phyloP scores from a whole-genome alignment of 1,284 basidiomycete species.

The Erythrobasidium hasegawianum region DNA sequence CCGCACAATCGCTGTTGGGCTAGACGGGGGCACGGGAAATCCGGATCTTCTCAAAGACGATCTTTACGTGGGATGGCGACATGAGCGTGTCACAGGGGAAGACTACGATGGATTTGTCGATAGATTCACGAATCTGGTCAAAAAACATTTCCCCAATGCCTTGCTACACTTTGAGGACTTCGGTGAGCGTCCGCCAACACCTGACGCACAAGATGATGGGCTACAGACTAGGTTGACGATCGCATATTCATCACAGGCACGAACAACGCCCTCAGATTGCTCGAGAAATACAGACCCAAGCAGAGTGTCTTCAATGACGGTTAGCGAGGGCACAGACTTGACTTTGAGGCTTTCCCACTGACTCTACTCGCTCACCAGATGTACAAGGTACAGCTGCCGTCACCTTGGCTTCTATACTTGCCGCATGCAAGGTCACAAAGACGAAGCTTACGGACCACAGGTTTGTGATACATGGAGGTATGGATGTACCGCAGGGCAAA shows the following conservation, averaged over 20 bases:
- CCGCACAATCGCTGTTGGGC: constrained; percentile 70
- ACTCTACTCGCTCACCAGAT: constrained; percentile 25
- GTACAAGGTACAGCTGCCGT: constrained; percentile 84
- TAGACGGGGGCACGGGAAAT: constrained; percentile 85
- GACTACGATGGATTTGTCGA: constrained; percentile 66
- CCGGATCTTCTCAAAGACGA: constrained; percentile 77
- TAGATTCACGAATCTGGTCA: constrained; percentile 58
- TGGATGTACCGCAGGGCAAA: neutral
- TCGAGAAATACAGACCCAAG: constrained; percentile 63
- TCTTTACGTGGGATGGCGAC: constrained; percentile 78
- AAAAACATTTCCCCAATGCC: constrained; percentile 54
- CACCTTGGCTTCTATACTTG: constrained; percentile 69
- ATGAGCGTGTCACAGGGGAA: constrained; percentile 61
- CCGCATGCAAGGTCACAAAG: constrained; percentile 68
- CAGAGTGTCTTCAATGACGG: constrained; percentile 75
- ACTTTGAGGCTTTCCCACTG: neutral
- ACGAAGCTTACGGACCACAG: constrained; percentile 64
- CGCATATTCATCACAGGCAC: constrained; percentile 5
- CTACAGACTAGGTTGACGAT: constrained; percentile 1
- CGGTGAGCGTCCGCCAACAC: constrained; percentile 45
- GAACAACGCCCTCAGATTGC: constrained; percentile 61
- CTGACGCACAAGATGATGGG: neutral
- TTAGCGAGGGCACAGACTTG: neutral
- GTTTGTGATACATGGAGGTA: constrained; percentile 70
- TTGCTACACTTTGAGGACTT: constrained; percentile 75